Conservation (phyloP, 139 green algal species). For the Haematococcus sp. region DNA sequence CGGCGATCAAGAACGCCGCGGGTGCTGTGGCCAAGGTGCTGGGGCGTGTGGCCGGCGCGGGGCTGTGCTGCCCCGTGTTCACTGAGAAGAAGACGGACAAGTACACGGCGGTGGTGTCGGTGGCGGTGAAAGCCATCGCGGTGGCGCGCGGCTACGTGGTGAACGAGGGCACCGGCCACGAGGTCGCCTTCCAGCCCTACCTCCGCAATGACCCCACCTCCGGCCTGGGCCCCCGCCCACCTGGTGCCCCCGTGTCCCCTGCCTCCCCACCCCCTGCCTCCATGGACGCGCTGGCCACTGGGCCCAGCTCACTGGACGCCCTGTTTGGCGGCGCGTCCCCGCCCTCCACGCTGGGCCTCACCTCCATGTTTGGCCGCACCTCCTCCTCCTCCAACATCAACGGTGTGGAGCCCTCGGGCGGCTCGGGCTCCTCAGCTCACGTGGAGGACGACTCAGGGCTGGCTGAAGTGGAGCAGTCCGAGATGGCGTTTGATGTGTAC, state of each 20-base stretch:
- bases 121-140: slow-evolving; percentile 43
- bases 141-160: slow-evolving; percentile 34
- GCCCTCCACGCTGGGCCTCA: too few relatives aligned
- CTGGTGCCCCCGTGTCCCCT: neutral
- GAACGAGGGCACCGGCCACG: slow-evolving; percentile 39
- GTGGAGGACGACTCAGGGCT: neutral
- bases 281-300: too few relatives aligned
- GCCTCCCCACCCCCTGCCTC: too few relatives aligned
- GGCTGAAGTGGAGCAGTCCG: slow-evolving; percentile 15
- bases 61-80: slow-evolving; percentile 43
- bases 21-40: slow-evolving; percentile 49
- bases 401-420: neutral
- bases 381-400: neutral
- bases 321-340: too few relatives aligned
- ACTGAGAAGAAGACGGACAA: slow-evolving; percentile 41
- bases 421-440: neutral
- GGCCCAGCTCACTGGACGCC: too few relatives aligned
- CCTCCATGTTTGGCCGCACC: too few relatives aligned
- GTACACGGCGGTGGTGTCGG: slow-evolving; percentile 33
- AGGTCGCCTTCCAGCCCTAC: slow-evolving; percentile 46
- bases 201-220: slow-evolving; percentile 8
- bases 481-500: slow-evolving; percentile 49
- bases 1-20: slow-evolving; percentile 45
- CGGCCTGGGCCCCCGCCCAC: neutral
- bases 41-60: slow-evolving; percentile 26